These are phyloP conservation scores for Echria macrotheca DNA, from an alignment of 495 filamentous ascomycete genomes.

Conservation along the genomic window DNA sequence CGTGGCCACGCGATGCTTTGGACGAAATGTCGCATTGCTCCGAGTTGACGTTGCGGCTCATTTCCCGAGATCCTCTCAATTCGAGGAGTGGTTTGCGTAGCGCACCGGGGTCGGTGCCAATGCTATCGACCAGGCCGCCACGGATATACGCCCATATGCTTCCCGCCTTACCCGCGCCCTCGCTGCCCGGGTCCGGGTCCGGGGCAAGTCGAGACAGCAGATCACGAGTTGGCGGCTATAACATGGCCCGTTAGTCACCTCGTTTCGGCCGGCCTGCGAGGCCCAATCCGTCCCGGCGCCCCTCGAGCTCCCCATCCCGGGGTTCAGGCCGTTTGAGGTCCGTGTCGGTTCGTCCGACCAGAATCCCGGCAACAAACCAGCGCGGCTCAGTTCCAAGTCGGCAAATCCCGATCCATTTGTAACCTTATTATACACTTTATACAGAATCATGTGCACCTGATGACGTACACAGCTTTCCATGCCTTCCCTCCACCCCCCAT, in stretches of 20 bases:
- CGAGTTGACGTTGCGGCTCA: slow-evolving; percentile 5
- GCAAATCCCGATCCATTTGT: not conserved
- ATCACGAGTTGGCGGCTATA: slow-evolving; percentile 6
- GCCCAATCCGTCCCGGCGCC: too few species aligned
- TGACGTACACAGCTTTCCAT: not conserved
- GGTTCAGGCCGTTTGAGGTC: too few species aligned
- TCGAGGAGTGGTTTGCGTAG: not conserved
- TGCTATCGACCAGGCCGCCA: slow-evolving; percentile 13
- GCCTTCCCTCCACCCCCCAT: not conserved
- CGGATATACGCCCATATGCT: slow-evolving; percentile 3
- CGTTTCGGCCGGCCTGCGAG: not conserved
- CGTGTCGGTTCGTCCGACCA: too few species aligned
- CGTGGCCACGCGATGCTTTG: not conserved
- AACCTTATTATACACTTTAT: slow-evolving; percentile 6
- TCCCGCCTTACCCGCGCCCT: slow-evolving; percentile 6
- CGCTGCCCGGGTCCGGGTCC: slow-evolving; percentile 6
- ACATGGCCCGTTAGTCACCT: not conserved
- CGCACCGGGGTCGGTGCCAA: slow-evolving; percentile 7
- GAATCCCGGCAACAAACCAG: too few species aligned
- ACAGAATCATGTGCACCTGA: slow-evolving; percentile 1
- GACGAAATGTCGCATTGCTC: slow-evolving; percentile 9
- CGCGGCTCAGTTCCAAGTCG: not conserved
- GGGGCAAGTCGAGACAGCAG: slow-evolving; percentile 5
- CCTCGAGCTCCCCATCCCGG: too few species aligned
- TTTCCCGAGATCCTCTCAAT: slow-evolving; percentile 1